These are phyloP conservation scores for Boletales sp. DNA, from an alignment of 768 basidiomycete species.

Conservation along the genomic window DNA sequence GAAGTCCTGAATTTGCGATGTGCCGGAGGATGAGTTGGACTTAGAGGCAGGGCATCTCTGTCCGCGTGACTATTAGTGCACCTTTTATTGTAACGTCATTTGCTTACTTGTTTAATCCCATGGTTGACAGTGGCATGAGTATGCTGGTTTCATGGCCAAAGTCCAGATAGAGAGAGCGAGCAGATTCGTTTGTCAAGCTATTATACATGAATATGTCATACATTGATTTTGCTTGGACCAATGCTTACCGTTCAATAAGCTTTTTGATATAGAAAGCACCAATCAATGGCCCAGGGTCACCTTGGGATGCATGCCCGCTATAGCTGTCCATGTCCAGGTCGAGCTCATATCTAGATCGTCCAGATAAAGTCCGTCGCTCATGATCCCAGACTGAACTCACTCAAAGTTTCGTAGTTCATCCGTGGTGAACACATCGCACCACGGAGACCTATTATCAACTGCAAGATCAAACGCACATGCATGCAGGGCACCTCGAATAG, in stretches of 20 bases:
- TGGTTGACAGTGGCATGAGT: slow-evolving; percentile 35
- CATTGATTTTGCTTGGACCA: not conserved
- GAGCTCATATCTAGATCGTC: slow-evolving; percentile 30
- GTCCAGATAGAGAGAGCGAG: slow-evolving; percentile 35
- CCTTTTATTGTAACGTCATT: not conserved
- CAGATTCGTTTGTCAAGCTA: not conserved
- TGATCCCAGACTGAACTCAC: slow-evolving; percentile 15
- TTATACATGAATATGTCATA: not conserved
- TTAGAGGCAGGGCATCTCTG: slow-evolving; percentile 34
- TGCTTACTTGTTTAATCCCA: slow-evolving; percentile 35
- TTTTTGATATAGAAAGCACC: slow-evolving; percentile 35
- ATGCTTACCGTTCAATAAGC: slow-evolving; percentile 26
- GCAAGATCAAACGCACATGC: slow-evolving; percentile 38
- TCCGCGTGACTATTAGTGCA: not conserved
- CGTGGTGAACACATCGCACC: slow-evolving; percentile 33
- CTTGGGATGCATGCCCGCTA: slow-evolving; percentile 30
- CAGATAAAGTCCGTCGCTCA: not conserved
- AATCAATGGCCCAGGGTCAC: slow-evolving; percentile 30
- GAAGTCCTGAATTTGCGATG: slow-evolving; percentile 36
- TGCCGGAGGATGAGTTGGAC: slow-evolving; percentile 19
- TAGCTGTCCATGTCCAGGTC: slow-evolving; percentile 34
- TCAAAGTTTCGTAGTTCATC: slow-evolving; percentile 33
- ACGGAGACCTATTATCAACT: slow-evolving; percentile 30
- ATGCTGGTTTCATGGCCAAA: slow-evolving; percentile 41
- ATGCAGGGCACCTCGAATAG: slow-evolving; percentile 37